Conservation (phyloP, 2,329 filamentous ascomycete genomes). For the Fusarium penzigii region DNA sequence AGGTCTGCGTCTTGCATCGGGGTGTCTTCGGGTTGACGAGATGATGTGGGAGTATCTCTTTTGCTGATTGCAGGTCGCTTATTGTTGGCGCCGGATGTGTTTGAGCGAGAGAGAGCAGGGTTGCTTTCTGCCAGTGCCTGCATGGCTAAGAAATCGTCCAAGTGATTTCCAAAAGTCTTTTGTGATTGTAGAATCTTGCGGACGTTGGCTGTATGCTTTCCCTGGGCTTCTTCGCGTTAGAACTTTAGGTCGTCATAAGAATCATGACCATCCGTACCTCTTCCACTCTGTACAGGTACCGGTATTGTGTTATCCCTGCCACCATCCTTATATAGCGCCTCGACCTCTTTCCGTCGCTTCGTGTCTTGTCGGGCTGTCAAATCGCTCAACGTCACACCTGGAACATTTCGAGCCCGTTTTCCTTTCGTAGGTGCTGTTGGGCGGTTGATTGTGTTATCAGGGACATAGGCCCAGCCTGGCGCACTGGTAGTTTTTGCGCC, state of each 20-base stretch:
- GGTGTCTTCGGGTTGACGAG: slow-evolving; percentile 25
- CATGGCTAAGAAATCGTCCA: slow-evolving; percentile 75
- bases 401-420: slow-evolving; percentile 69
- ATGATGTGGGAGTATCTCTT: slow-evolving; percentile 28
- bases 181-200: slow-evolving; percentile 77
- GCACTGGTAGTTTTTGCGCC: slow-evolving; percentile 67
- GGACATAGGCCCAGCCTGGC: slow-evolving; percentile 91
- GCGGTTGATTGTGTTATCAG: slow-evolving; percentile 66
- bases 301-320: slow-evolving; percentile 71
- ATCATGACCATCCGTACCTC: slow-evolving; percentile 34
- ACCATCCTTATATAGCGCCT: slow-evolving; percentile 80
- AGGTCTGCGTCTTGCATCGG: slow-evolving; percentile 29
- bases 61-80: slow-evolving; percentile 31
- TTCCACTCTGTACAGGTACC: slow-evolving; percentile 57
- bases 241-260: neutral
- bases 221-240: slow-evolving; percentile 36
- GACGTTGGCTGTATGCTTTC: slow-evolving; percentile 68
- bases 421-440: slow-evolving; percentile 59
- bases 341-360: slow-evolving; percentile 78
- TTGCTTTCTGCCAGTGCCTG: slow-evolving; percentile 46
- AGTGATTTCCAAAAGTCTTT: slow-evolving; percentile 81
- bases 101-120: slow-evolving; percentile 34
- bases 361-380: slow-evolving; percentile 80
- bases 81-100: slow-evolving; percentile 31
- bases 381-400: slow-evolving; percentile 58